Base-by-base conservation (phyloP, 345 rosid genomes). In the Stellera chamaejasme region DNA sequence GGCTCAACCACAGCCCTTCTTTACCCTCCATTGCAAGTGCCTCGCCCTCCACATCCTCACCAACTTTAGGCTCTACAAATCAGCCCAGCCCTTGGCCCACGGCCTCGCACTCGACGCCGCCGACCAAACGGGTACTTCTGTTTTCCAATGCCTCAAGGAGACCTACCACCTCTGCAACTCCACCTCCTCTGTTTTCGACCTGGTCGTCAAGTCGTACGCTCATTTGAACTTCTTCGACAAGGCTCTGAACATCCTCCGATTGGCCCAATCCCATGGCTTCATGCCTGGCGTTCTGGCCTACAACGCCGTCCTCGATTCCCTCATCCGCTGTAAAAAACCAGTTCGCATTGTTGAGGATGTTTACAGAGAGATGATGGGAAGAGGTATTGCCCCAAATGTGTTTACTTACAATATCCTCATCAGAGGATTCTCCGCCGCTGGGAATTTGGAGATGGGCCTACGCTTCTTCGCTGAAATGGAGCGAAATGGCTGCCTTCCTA, bases 261-360 rank as follows among this genome's bases (percentile, higher is more conserved):
- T 78, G 25, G 94, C 94, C 14, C 79, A 82, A 56, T 32, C 52
- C 19, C 69, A 79, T 66, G 97, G 96, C 44, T 85, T 84, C 27
- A 85, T 90, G 96, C 97, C 96, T 27, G 97, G 97, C n/a, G 82
- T 84, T 43, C 73, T 90, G 57, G 79, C 96, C 1, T 90, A 90
- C 60, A 90, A 90, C 68, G 85, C 97, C 10, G 69, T 90, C 10
- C 59, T 90, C 50, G 97, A 90, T 68, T 81, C 94, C 2, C 59
- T 81, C 45, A 72, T 87, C 49, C 75, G 97, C 75, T 70, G 78
- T 54, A 77, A 56, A 55, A 70, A 64, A 60, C 77, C 81, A 12
- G 71, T 81, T 58, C 66, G 60, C 13, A 76, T 72, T 43, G 87
- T 79, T 36, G 78, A 87, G 70, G 72, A 77, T 66, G 71, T 87